Conservation (phyloP, 345 rosid genomes). For the Punica granatum region DNA sequence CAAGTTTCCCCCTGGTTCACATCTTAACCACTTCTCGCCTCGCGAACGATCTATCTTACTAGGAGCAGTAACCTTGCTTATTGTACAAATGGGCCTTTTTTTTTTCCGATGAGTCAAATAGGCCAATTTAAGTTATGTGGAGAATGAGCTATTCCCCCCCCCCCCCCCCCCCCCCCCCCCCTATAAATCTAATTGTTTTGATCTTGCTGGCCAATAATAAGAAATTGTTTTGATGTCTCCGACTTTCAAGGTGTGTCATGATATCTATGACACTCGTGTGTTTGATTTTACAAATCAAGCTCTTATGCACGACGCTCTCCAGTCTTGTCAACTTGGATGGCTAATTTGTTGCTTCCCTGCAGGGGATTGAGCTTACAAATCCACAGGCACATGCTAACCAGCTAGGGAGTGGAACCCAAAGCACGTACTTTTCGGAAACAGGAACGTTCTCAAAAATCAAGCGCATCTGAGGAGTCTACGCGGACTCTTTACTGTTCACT, state of each 20-base stretch:
- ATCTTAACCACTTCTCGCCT: neutral
- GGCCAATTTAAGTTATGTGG: neutral
- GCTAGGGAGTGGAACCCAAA: slow-evolving; percentile 80
- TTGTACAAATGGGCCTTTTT: neutral
- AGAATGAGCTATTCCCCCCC: too few relatives aligned
- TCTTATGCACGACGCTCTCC: neutral
- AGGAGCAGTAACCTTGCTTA: neutral
- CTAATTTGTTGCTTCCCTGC: slow-evolving; percentile 5
- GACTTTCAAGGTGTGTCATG: too few relatives aligned
- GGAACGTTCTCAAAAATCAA: slow-evolving; percentile 89
- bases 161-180: too few relatives aligned
- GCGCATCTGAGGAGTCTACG: slow-evolving; percentile 34
- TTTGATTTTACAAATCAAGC: too few relatives aligned
- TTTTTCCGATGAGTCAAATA: neutral
- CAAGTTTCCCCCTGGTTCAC: neutral
- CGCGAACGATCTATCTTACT: too few relatives aligned
- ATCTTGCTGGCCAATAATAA: too few relatives aligned
- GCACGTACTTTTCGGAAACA: slow-evolving; percentile 89
- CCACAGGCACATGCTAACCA: slow-evolving; percentile 80
- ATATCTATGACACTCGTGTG: neutral
- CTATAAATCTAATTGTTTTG: too few relatives aligned
- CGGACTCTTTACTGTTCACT: neutral
- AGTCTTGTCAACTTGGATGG: neutral
- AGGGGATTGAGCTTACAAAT: slow-evolving; percentile 89
- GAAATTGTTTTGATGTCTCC: too few relatives aligned